Evolutionary conservation across 805 yeast genomes (phyloP).

Genomic region (Spathaspora passalidarum): DNA sequence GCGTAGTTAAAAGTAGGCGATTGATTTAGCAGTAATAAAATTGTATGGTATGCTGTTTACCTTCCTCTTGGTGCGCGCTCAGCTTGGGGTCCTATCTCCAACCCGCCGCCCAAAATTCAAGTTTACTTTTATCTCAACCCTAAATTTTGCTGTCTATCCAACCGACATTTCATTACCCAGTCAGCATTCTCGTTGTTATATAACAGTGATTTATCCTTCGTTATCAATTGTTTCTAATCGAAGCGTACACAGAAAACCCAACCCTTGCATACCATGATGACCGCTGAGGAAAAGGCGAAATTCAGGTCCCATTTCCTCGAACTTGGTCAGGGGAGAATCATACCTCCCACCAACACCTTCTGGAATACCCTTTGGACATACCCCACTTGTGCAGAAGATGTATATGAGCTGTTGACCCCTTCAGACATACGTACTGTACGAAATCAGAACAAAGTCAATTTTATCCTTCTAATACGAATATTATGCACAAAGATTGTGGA

Average conservation of each 20-base stretch:
- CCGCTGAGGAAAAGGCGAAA: conserved; percentile 62
- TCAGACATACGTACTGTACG: conserved; percentile 59
- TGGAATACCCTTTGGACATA: conserved; percentile 30
- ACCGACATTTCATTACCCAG: no score
- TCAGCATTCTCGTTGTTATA: no score
- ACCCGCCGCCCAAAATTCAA: no score
- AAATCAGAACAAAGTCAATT: conserved; percentile 55
- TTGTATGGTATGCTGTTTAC: no score
- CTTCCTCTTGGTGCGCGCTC: no score
- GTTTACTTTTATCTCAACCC: no score
- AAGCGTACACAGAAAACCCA: neutral
- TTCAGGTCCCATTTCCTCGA: conserved; percentile 60
- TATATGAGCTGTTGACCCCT: conserved; percentile 54
- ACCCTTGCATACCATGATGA: conserved; percentile 51
- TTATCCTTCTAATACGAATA: conserved; percentile 48
- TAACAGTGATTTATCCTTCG: no score
- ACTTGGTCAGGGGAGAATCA: conserved; percentile 47
- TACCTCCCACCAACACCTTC: conserved; percentile 12
- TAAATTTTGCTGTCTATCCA: no score
- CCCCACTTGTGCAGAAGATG: conserved; percentile 53
- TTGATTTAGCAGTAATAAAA: neutral
- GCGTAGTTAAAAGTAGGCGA: neutral
- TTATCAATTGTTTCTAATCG: no score
- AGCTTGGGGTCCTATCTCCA: no score
- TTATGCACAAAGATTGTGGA: conserved; percentile 21